phyloP scores from a whole-genome alignment of 495 filamentous ascomycete genomes.

The Echria macrotheca region DNA sequence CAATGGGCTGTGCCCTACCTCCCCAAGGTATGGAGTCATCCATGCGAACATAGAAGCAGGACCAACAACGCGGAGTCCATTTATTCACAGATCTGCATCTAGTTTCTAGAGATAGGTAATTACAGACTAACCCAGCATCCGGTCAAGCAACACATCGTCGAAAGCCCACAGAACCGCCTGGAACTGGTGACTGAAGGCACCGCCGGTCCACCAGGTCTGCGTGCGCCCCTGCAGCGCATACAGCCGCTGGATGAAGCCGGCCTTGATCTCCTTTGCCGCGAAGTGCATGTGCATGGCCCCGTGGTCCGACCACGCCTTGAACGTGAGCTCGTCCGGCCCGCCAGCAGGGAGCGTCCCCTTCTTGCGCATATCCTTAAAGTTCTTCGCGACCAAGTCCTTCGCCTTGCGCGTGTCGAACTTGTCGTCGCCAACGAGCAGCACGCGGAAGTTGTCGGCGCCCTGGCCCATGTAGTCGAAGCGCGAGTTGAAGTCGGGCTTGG shows the following conservation, averaged over 20 bases:
- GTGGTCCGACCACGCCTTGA: constrained; percentile 35
- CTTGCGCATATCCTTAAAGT: constrained; percentile 26
- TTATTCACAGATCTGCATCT: too few species aligned
- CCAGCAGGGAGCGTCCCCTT: constrained; percentile 22
- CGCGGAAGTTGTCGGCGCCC: constrained; percentile 28
- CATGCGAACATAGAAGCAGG: too few species aligned
- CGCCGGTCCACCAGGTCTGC: constrained; percentile 51
- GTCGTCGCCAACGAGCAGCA: constrained; percentile 35
- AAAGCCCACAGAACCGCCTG: constrained; percentile 38
- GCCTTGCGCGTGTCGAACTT: constrained; percentile 21
- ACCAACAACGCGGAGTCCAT: background rate
- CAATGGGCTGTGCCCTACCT: too few species aligned
- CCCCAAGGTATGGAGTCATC: too few species aligned
- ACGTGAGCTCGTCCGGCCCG: constrained; percentile 17
- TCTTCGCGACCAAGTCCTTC: constrained; percentile 23
- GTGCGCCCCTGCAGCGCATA: constrained; percentile 48
- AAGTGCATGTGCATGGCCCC: constrained; percentile 34
- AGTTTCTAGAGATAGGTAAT: too few species aligned
- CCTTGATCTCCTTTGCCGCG: constrained; percentile 13
- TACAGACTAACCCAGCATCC: constrained; percentile 11
- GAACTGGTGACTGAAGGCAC: constrained; percentile 33
- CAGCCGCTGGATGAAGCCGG: constrained; percentile 46
- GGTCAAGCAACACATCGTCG: constrained; percentile 25
- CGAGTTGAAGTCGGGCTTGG: constrained; percentile 18
- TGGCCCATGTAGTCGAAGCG: constrained; percentile 25